A percentile compares a stretch with the other conserved stretches of the same genome.
Evolutionary conservation across 164 flowering plant genomes (phyloP).

Genomic region (grape (Vitis vinifera)): DNA sequence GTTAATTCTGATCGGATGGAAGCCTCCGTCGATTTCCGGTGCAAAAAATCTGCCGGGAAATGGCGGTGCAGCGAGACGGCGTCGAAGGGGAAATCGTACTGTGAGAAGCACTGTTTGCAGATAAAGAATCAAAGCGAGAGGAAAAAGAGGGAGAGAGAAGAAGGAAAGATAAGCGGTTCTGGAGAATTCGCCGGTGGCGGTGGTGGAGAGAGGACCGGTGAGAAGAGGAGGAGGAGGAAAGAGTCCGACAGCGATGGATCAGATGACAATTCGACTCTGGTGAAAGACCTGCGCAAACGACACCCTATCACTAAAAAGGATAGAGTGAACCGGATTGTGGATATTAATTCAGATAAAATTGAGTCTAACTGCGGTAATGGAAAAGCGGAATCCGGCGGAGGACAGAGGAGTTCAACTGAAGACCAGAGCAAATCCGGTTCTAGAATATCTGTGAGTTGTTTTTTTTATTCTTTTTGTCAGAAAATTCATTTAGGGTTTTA

Average conservation of each 20-base stretch:
- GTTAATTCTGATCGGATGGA: too few species aligned
- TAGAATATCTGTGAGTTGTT: too few species aligned
- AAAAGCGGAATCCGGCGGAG: background rate
- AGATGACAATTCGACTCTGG: background rate
- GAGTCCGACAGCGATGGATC: background rate
- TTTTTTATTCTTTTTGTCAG: background rate
- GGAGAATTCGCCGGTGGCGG: constrained; percentile 2
- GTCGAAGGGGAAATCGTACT: constrained; percentile 5
- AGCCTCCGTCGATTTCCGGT: background rate
- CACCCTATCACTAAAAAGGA: background rate
- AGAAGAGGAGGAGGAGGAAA: constrained; percentile 10
- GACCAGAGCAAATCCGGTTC: background rate
- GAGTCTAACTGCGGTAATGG: background rate
- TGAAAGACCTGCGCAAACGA: background rate
- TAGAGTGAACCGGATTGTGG: background rate
- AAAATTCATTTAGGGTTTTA: background rate
- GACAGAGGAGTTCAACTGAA: background rate
- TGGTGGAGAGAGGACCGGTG: background rate
- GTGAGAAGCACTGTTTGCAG: constrained; percentile 13
- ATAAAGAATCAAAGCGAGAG: background rate
- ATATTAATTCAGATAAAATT: background rate
- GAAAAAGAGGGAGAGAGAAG: background rate
- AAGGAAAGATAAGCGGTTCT: background rate
- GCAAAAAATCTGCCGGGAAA: background rate
- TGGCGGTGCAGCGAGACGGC: constrained; percentile 4